Base-by-base conservation (phyloP, 192 early-diverging fungal genomes). In the Ambispora gerdemannii region DNA sequence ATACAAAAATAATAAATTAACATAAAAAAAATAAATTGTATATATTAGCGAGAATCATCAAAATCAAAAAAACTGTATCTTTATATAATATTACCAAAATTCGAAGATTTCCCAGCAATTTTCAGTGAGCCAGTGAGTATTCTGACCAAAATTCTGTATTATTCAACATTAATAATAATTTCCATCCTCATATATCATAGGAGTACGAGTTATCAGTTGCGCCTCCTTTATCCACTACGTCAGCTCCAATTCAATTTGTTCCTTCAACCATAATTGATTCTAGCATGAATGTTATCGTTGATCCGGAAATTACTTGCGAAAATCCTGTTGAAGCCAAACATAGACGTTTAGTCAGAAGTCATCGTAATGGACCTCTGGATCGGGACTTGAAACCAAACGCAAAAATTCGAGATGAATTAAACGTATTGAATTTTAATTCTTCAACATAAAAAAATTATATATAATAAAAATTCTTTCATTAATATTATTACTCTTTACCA, bases 321-420 rank as follows among this genome's bases (percentile, higher is more conserved):
- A 99, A 99, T 72, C 95, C 93, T 0, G 92, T 95, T 0, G 98
- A 99, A 76, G 90, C 84, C 38, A 98, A 97, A 75, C 96, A 99
- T 74, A 81, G 95, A 19, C 86, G 91, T 38, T 76, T 99, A 38
- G 89, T 90, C 13, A 85, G 98, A 69, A 91, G 89, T 58, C 95
- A 98, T 79, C 80, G 94, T 31, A 95, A 91, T 75, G 92, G 91
- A 4, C 89, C 91, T 7, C 74, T 98, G 28, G 96, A 98, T 75
- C 83, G 92, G 49, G 95, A 99, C 60, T 77, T 99, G 50, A 99
- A 99, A 77, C 98, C 98, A 43, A 96, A 97, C 67, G 91, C 98
- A 2, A 92, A 93, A 68, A 91, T 93, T 43, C 82, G 98, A 17
- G 98, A 99, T 74, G 94, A 97, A 62, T 80, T 99, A n/a, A 93